Conservation (phyloP, 148 eudicot species). For the Agrostemma githago region DNA sequence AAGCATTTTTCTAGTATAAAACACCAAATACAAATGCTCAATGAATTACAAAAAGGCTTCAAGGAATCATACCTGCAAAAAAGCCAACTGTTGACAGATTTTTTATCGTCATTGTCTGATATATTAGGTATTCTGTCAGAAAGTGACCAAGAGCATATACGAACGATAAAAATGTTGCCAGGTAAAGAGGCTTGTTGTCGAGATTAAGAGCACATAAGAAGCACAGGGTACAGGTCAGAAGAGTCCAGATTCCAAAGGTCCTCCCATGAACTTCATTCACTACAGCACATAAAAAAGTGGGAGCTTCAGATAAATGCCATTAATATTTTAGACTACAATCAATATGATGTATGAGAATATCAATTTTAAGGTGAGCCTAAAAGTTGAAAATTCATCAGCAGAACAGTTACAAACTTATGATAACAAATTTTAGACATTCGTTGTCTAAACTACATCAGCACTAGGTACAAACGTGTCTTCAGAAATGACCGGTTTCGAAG, state of each 20-base stretch:
- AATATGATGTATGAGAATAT: background rate
- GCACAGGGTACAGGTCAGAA: slow-evolving; percentile 91
- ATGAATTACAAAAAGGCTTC: slow-evolving; percentile 2
- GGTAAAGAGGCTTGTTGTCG: slow-evolving; percentile 82
- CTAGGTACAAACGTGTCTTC: background rate
- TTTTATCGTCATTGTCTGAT: slow-evolving; percentile 68
- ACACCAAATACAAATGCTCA: background rate
- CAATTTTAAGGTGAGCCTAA: background rate
- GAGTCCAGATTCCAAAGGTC: slow-evolving; percentile 94
- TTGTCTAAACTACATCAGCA: background rate
- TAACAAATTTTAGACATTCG: background rate
- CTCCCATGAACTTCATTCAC: slow-evolving; percentile 98
- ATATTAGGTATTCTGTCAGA: slow-evolving; percentile 72
- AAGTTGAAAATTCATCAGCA: background rate
- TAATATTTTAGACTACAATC: background rate
- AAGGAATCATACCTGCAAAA: slow-evolving; percentile 66
- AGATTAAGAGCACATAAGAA: slow-evolving; percentile 90
- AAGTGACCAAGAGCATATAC: slow-evolving; percentile 90
- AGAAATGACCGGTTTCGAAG: background rate
- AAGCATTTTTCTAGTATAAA: background rate
- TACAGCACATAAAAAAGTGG: slow-evolving; percentile 27
- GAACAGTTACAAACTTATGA: background rate
- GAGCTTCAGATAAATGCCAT: background rate
- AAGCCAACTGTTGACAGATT: slow-evolving; percentile 82
- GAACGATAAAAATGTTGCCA: slow-evolving; percentile 71